Evolutionary conservation across 768 basidiomycete genomes (phyloP).

Genomic region (Boletus tomentosulus): DNA sequence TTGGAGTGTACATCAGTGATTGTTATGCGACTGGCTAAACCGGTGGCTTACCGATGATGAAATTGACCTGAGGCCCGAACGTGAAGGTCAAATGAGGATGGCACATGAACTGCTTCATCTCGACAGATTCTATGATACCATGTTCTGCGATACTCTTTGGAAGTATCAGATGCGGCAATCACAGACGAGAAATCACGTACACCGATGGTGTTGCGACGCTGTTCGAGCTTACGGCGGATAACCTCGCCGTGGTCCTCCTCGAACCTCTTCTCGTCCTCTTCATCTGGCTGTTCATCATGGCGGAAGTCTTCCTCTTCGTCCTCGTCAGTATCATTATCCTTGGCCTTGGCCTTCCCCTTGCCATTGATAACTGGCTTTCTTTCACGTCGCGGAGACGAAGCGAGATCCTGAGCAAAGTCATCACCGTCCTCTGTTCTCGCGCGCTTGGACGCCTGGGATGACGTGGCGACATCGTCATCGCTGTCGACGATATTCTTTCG

Average conservation of each 20-base stretch:
- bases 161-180: background rate
- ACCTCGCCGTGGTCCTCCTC: conserved; percentile 57
- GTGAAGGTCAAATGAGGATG: conserved; percentile 79
- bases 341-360: conserved; percentile 30
- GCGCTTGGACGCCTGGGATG: conserved; percentile 40
- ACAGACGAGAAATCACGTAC: conserved; percentile 44
- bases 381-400: conserved; percentile 17
- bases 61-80: conserved; percentile 94
- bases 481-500: conserved; percentile 43
- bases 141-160: conserved; percentile 73
- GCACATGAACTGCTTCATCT: conserved; percentile 95
- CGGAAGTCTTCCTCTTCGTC: conserved; percentile 33
- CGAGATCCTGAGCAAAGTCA: conserved; percentile 24
- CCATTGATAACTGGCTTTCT: conserved; percentile 29
- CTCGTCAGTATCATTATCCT: conserved; percentile 28
- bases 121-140: conserved; percentile 83
- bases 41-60: conserved; percentile 73
- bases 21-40: background rate
- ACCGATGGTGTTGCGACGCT: conserved; percentile 36
- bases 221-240: conserved; percentile 52
- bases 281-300: conserved; percentile 36
- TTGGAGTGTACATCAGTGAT: conserved; percentile 25
- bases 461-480: conserved; percentile 35
- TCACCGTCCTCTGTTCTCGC: conserved; percentile 40
- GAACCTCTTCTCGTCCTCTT: conserved; percentile 61